phyloP scores from a whole-genome alignment of 768 basidiomycete genomes.

The Lactarius psammicola region DNA sequence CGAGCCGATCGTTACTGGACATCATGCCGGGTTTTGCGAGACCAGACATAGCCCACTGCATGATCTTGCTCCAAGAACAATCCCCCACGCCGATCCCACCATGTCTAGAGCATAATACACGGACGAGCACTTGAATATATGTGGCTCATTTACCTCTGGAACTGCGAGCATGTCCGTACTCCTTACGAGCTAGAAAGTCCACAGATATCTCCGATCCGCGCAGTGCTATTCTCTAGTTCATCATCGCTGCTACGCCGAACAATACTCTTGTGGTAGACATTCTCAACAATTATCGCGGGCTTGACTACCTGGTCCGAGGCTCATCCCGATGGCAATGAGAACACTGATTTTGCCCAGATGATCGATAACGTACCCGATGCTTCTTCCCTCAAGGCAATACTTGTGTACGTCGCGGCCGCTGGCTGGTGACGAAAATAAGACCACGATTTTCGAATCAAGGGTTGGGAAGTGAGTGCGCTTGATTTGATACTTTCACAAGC shows the following conservation, averaged over 20 bases:
- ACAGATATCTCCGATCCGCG: conserved; percentile 39
- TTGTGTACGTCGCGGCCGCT: conserved; percentile 83
- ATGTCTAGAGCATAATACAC: conserved; percentile 37
- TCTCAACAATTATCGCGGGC: conserved; percentile 46
- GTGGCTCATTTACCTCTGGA: conserved; percentile 50
- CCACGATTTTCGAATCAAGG: conserved; percentile 35
- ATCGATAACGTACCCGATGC: conserved; percentile 70
- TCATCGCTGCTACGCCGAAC: conserved; percentile 67
- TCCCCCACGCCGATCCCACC: conserved; percentile 34
- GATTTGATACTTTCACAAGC: no score
- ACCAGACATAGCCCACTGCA: conserved; percentile 38
- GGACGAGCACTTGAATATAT: conserved; percentile 37
- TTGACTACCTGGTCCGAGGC: conserved; percentile 46
- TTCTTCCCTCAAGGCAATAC: conserved; percentile 72
- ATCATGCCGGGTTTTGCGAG: conserved; percentile 46
- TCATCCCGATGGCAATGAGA: conserved; percentile 48
- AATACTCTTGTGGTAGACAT: conserved; percentile 53
- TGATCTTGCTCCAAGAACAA: conserved; percentile 32
- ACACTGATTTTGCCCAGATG: conserved; percentile 41
- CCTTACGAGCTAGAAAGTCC: conserved; percentile 34
- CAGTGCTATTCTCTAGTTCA: conserved; percentile 71
- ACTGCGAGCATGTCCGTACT: conserved; percentile 52
- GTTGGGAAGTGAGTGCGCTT: no score
- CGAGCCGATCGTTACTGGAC: conserved; percentile 32
- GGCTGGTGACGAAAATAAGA: conserved; percentile 50